Evolutionary conservation across 768 basidiomycete species (phyloP), one percentile per base, ranked within the genome.

Genomic region (Panaeolus cyanescens): DNA sequence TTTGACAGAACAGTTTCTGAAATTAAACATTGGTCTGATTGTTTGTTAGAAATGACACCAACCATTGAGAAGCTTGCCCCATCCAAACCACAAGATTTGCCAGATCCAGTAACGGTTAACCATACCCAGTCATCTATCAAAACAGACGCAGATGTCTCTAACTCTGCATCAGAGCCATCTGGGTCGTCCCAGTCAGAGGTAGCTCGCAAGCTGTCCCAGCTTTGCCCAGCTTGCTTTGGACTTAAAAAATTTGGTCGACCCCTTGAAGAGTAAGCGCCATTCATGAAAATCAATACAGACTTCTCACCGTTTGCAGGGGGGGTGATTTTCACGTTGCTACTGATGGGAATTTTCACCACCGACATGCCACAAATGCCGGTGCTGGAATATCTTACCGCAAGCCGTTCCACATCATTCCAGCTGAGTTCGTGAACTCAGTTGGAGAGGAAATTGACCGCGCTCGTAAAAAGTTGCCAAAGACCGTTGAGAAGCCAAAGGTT

Each of bases 311-410:
- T 39, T 32, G n/a, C 19, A 56, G 32, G 32, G 55, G 79, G 0
- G 73, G 69, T 1, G 76, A 80, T 58, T 66, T 80, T 8, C 77
- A 79, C 36, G 62, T 80, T 1, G 70, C 70, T 0, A 66, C 68
- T 0, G 77, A 80, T 67, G 76, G 76, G 0, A 79, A 77, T 36
- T 80, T 80, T 60, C 73, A 77, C 53, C 76, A 81, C 58, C 63
- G 70, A 0, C 79, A 82, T 56, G n/a, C n/a, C n/a, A n/a, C n/a
- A n/a, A n/a, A n/a, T n/a, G n/a, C n/a, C n/a, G 58, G 55, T n/a
- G 64, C 34, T 28, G 36, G 33, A 3, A 45, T 64, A 20, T 32
- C 50, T 5, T 65, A 62, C 22, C 59, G 60, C 31, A 6, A 57
- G n/a, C 59, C 64, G 12, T 13, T n/a, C 8, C 59, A 62, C 25